Percentiles rank a stretch among this genome's conserved stretches.
Conservation (phyloP, 2,329 filamentous ascomycete genomes). For the Epichloe bromicola region DNA sequence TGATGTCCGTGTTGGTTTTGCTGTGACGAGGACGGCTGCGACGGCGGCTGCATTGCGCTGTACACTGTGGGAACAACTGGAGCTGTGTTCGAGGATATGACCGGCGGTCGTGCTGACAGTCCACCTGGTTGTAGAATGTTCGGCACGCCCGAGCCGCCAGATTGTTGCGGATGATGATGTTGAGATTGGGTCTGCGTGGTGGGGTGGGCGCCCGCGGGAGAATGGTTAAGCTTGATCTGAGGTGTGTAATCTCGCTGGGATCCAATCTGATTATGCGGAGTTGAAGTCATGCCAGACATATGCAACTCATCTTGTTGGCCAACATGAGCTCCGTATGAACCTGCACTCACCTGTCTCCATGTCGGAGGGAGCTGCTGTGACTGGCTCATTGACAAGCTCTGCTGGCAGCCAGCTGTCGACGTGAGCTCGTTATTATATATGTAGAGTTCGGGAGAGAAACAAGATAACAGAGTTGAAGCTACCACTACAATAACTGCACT, state of each 20-base stretch:
- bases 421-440: background rate
- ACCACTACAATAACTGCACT: no score
- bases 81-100: conserved; percentile 30
- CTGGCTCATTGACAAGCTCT: conserved; percentile 23
- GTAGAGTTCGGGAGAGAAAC: background rate
- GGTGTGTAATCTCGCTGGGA: conserved; percentile 38
- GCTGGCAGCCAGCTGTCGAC: background rate
- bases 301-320: conserved; percentile 39
- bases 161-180: conserved; percentile 20
- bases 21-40: conserved; percentile 21
- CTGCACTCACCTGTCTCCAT: conserved; percentile 13
- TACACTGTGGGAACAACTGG: conserved; percentile 35
- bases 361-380: conserved; percentile 24
- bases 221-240: conserved; percentile 39
- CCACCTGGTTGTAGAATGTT: conserved; percentile 47
- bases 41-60: conserved; percentile 21
- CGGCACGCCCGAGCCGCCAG: conserved; percentile 33
- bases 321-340: conserved; percentile 13
- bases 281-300: conserved; percentile 30
- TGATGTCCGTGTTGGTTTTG: conserved; percentile 18
- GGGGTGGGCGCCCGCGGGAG: conserved; percentile 21
- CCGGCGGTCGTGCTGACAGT: conserved; percentile 21
- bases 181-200: conserved; percentile 17
- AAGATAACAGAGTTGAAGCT: background rate
- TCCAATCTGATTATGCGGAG: conserved; percentile 21